Evolutionary conservation across 2,329 filamentous ascomycete species (phyloP), one percentile per base, ranked within the genome.

Genomic region (Verticillium klebahnii): DNA sequence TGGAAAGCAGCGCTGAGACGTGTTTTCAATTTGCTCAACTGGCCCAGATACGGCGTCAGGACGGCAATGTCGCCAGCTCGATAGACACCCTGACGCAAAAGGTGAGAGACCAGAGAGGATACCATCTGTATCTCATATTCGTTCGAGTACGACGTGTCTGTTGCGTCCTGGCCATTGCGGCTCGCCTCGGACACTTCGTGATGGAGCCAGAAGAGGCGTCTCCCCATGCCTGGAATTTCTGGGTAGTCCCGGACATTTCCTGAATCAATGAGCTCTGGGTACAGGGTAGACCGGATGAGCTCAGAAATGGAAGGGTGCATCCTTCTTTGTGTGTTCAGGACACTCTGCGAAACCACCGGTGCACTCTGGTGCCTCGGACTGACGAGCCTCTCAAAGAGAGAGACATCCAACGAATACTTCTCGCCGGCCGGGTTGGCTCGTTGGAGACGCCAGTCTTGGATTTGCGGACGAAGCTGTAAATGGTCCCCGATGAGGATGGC

Each of bases 71-170:
- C 86, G 0, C 77, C 78, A 0, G 74, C 72, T 0, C 70, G 71
- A 69, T 93, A 92, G 0, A 67, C 69, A 0, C 89, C 89, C 69
- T 93, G 89, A 0, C 81, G 78, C 5, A 89, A 76, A 1, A 93
- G 73, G 68, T 93, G 89, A 0, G 79, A 80, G 0, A 92, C 85
- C 0, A 93, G 72, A 0, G 84, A 81, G 7, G 79, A 74, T 0
- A 83, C 82, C 85, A 93, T 88, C 0, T 85, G 76, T 0, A 89
- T 77, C 68, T 93, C 90, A 69, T 78, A 88, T 0, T 68, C 58
- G 61, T 90, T 89, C 9, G 77, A 78, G 58, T 79, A 78, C 0
- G 84, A 86, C 1, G 75, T 83, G 34, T 36, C 34, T 23, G 72
- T 71, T 0, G 72, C 63, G 3, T 76, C 76, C 3, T 73, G 66